Percentiles rank a stretch among this genome's conserved stretches.
phyloP scores from a whole-genome alignment of 345 rosid genomes.

The Streptanthus diversifolius region DNA sequence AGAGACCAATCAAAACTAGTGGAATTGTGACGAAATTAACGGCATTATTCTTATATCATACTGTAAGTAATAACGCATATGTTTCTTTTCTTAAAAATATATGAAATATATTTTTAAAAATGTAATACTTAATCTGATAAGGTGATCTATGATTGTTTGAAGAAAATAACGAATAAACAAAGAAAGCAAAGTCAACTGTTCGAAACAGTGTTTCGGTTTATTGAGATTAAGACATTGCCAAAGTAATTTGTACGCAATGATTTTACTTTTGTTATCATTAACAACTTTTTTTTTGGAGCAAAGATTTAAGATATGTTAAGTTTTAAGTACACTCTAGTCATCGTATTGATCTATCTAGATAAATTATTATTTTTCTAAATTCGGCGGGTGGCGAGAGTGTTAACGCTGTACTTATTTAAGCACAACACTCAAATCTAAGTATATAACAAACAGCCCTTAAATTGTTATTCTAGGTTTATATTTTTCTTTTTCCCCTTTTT shows the following conservation, averaged over 20 bases:
- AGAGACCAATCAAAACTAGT: slow-evolving; percentile 36
- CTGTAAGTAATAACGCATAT: slow-evolving; percentile 12
- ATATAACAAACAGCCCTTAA: background rate
- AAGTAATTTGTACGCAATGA: slow-evolving; percentile 19
- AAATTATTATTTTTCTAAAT: background rate
- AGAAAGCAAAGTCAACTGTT: slow-evolving; percentile 25
- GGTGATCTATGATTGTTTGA: slow-evolving; percentile 2
- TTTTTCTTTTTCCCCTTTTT: background rate
- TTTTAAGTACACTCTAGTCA: slow-evolving; percentile 10
- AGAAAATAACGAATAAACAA: background rate
- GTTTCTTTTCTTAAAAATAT: background rate
- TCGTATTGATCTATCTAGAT: background rate
- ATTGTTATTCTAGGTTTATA: background rate
- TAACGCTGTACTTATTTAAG: background rate
- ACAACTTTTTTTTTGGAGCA: background rate
- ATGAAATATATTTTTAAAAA: background rate
- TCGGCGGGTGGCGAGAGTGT: background rate
- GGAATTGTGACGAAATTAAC: slow-evolving; percentile 33
- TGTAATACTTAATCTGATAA: slow-evolving; percentile 4
- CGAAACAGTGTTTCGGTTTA: slow-evolving; percentile 23
- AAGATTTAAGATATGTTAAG: background rate
- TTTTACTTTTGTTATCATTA: slow-evolving; percentile 13
- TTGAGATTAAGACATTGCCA: slow-evolving; percentile 30
- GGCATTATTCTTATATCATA: slow-evolving; percentile 8
- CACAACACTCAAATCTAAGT: background rate